Conservation (phyloP, 2,329 filamentous ascomycete species). For the Diaporthe nobilis region DNA sequence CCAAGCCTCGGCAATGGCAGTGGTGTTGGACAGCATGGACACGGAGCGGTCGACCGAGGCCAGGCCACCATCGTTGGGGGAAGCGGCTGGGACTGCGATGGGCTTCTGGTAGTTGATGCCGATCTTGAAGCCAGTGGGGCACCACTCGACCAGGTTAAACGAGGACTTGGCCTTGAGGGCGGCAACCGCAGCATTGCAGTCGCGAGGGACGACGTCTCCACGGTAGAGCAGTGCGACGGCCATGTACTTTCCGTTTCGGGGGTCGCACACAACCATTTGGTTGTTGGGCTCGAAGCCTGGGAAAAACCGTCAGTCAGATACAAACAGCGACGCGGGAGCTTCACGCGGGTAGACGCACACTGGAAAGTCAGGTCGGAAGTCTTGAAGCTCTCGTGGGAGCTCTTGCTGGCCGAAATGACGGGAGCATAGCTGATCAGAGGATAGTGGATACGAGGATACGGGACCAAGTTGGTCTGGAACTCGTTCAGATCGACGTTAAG, state of each 20-base stretch:
- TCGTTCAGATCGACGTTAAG: slow-evolving; percentile 83
- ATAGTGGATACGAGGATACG: slow-evolving; percentile 82
- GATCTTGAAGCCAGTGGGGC: slow-evolving; percentile 82
- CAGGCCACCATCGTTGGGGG: slow-evolving; percentile 69
- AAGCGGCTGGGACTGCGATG: slow-evolving; percentile 67
- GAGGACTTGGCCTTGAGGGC: slow-evolving; percentile 79
- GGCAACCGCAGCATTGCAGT: slow-evolving; percentile 77
- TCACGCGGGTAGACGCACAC: slow-evolving; percentile 63
- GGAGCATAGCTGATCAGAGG: slow-evolving; percentile 81
- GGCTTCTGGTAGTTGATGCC: slow-evolving; percentile 83
- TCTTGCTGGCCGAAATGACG: slow-evolving; percentile 80
- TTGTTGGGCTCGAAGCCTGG: slow-evolving; percentile 83
- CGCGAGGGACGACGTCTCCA: slow-evolving; percentile 78
- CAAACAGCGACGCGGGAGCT: neutral
- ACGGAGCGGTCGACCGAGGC: slow-evolving; percentile 74
- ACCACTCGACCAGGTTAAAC: slow-evolving; percentile 83
- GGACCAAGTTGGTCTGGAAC: slow-evolving; percentile 83
- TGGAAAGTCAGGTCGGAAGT: slow-evolving; percentile 82
- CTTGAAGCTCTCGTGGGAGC: slow-evolving; percentile 90
- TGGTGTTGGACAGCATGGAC: slow-evolving; percentile 82
- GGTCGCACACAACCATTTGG: slow-evolving; percentile 84
- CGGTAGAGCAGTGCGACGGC: slow-evolving; percentile 80
- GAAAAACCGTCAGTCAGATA: slow-evolving; percentile 46
- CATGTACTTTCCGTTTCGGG: slow-evolving; percentile 83
- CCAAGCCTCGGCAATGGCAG: slow-evolving; percentile 81